Evolutionary conservation across 202 grass and related monocot species (phyloP).

Genomic region (Saccharum hybrid): DNA sequence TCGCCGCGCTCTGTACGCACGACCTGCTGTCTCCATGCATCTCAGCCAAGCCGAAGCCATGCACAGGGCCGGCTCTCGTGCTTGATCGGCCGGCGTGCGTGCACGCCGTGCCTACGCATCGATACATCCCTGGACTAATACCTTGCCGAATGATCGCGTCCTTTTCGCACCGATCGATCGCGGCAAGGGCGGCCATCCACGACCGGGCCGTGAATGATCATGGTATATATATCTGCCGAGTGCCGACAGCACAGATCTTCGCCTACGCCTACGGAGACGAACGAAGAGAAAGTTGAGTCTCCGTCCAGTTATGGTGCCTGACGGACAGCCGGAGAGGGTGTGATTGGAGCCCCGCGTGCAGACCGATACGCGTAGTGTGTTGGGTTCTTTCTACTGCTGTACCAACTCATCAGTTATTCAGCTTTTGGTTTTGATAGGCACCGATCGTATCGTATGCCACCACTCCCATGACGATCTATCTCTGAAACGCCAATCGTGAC

Average conservation of each 20-base stretch:
- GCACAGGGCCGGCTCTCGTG: neutral
- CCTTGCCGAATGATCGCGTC: slow-evolving; percentile 13
- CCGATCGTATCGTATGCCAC: neutral
- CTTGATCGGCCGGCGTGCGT: slow-evolving; percentile 5
- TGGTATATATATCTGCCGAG: slow-evolving; percentile 19
- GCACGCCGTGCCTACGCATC: neutral
- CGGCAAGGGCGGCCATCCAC: neutral
- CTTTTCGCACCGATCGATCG: neutral
- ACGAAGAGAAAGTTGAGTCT: neutral
- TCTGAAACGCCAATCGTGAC: slow-evolving; percentile 5
- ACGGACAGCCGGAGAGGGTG: too few relatives aligned
- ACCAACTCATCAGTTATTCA: neutral
- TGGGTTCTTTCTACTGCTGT: neutral
- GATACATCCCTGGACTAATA: slow-evolving; percentile 8
- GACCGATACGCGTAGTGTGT: neutral
- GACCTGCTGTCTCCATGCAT: neutral
- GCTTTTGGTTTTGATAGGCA: neutral
- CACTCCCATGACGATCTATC: neutral
- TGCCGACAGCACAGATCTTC: neutral
- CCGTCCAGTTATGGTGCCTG: too few relatives aligned
- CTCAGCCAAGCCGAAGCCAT: neutral
- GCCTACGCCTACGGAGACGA: too few relatives aligned
- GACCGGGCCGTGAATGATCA: slow-evolving; percentile 1
- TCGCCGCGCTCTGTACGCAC: neutral
- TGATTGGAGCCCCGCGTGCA: neutral